These are phyloP conservation scores for Entelexis paramagnoliae DNA, from an alignment of 1,139 yeast genomes.

Conservation along the genomic window DNA sequence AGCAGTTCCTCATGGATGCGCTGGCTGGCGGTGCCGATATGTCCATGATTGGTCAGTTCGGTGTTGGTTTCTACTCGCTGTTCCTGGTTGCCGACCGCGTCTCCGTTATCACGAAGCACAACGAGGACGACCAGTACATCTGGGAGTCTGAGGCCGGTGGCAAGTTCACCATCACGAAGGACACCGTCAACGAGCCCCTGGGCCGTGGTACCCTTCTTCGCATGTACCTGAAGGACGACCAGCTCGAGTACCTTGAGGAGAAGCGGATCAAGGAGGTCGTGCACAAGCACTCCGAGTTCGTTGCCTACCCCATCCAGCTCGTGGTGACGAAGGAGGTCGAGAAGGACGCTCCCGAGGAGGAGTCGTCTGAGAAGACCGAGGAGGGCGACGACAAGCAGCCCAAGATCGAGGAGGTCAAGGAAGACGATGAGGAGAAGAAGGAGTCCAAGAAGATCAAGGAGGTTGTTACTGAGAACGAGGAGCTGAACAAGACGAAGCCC, in stretches of 20 bases:
- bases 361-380: conserved; percentile 45
- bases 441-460: conserved; percentile 80
- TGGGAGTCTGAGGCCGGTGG: conserved; percentile 99
- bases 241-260: conserved; percentile 97
- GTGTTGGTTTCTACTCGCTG: conserved; percentile 99
- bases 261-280: conserved; percentile 99
- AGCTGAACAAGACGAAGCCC: conserved; percentile 97
- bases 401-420: conserved; percentile 63
- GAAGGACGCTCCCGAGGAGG: conserved; percentile 78
- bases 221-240: conserved; percentile 97
- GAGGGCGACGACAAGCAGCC: conserved; percentile 56
- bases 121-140: conserved; percentile 97
- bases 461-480: conserved; percentile 82
- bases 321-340: conserved; percentile 98
- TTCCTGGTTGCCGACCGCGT: conserved; percentile 99
- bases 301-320: conserved; percentile 97
- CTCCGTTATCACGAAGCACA: conserved; percentile 96
- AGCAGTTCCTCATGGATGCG: conserved; percentile 95
- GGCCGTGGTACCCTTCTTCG: conserved; percentile 95
- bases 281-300: conserved; percentile 99
- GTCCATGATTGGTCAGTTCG: conserved; percentile 99
- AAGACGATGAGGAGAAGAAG: conserved; percentile 50
- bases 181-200: conserved; percentile 62
- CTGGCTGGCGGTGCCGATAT: conserved; percentile 99
- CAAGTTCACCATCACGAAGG: conserved; percentile 91